Evolutionary conservation across 1,284 basidiomycete genomes (phyloP).

Genomic region (Cryptococcus amylolentus): DNA sequence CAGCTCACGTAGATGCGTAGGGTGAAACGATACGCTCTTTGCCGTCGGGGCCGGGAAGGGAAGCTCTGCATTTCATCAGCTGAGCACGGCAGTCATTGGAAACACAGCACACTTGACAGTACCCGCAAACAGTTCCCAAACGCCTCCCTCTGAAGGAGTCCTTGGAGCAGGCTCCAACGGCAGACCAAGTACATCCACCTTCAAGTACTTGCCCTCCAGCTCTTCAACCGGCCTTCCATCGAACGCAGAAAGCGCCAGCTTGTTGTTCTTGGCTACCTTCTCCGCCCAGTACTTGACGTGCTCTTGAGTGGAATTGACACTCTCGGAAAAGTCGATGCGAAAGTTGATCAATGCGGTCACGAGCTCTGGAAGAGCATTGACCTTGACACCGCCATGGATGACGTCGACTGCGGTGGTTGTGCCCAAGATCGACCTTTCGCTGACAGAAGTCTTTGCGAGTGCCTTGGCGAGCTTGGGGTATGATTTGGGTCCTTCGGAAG

Average conservation of each 20-base stretch:
- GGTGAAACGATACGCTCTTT: conserved; percentile 40
- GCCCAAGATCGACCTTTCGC: conserved; percentile 24
- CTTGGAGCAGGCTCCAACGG: conserved; percentile 48
- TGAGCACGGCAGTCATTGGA: not conserved
- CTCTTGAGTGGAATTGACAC: conserved; percentile 31
- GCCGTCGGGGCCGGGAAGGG: conserved; percentile 34
- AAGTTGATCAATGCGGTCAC: conserved; percentile 44
- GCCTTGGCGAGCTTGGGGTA: conserved; percentile 47
- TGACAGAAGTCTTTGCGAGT: conserved; percentile 27
- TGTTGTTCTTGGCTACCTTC: conserved; percentile 34
- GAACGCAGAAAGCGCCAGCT: conserved; percentile 30
- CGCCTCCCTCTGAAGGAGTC: conserved; percentile 35
- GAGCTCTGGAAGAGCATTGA: conserved; percentile 39
- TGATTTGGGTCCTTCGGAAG: conserved; percentile 28
- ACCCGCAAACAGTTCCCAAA: conserved; percentile 49
- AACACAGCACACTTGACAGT: conserved; percentile 35
- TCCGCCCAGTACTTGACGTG: conserved; percentile 30
- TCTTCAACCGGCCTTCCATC: conserved; percentile 16
- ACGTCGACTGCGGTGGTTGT: conserved; percentile 46
- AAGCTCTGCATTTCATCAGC: conserved; percentile 20
- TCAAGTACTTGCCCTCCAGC: conserved; percentile 24
- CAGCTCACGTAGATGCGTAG: conserved; percentile 31
- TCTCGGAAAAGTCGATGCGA: conserved; percentile 47
- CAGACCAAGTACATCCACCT: conserved; percentile 38
- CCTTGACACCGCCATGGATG: conserved; percentile 40